Percentiles rank a stretch among this genome's conserved stretches.
Evolutionary conservation across 345 rosid genomes (phyloP).

Genomic region (Eucalyptus coolabah): DNA sequence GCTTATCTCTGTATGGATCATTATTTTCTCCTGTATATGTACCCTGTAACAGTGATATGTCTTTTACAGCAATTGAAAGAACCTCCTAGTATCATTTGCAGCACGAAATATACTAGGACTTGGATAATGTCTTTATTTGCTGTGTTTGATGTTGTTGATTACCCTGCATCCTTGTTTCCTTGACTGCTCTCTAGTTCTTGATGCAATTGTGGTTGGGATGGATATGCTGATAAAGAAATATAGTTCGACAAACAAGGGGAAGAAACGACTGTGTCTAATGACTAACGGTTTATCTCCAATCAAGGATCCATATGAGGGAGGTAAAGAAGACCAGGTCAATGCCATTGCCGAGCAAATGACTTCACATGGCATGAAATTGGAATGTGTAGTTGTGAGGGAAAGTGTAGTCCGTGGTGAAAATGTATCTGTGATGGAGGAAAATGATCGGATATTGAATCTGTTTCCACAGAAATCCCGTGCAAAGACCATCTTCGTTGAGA

Average conservation of each 20-base stretch:
- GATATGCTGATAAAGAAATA: constrained; percentile 86
- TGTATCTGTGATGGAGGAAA: constrained; percentile 45
- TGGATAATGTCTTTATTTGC: background rate
- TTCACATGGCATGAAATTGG: constrained; percentile 59
- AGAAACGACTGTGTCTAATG: constrained; percentile 71
- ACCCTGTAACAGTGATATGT: background rate
- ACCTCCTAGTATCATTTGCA: background rate
- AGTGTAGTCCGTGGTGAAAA: constrained; percentile 8
- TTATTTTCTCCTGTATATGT: background rate
- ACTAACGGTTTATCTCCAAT: constrained; percentile 62
- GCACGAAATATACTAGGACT: background rate
- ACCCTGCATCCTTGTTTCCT: constrained; percentile 11
- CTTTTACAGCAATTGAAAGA: background rate
- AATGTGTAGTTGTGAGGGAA: constrained; percentile 54
- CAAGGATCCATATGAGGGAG: constrained; percentile 70
- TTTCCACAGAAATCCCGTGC: constrained; percentile 45
- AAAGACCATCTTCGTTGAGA: constrained; percentile 50
- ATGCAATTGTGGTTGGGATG: constrained; percentile 89
- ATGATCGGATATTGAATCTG: constrained; percentile 53
- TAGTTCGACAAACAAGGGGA: constrained; percentile 48
- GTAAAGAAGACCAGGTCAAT: constrained; percentile 71
- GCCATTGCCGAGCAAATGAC: constrained; percentile 59
- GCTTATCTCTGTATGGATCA: background rate
- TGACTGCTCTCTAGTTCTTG: constrained; percentile 66
- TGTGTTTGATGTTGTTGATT: background rate